Evolutionary conservation across 495 filamentous ascomycete genomes (phyloP), one percentile per base, ranked within the genome.

Genomic region (Astrothelium macrocarpum): DNA sequence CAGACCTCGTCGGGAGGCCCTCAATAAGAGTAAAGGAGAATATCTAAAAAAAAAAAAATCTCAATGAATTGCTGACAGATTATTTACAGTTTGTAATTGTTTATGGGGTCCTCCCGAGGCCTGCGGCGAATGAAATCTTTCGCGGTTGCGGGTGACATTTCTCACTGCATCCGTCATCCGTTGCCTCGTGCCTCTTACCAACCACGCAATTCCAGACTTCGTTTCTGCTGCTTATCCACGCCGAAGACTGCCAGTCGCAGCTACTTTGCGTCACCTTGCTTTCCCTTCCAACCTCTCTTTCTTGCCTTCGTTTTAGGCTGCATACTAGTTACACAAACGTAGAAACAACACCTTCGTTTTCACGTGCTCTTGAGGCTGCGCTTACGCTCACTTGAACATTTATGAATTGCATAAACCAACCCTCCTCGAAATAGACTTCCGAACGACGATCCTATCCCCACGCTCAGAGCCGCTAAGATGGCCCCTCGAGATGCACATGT

Each of bases 161-260:
- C n/a, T n/a, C n/a, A n/a, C n/a, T n/a, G 9, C 49, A 28, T 56
- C 49, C 49, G 49, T 56, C 49, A 56, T 56, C 49, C 49, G 49
- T n/a, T 12, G 5, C 45, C 23, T 20, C 49, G 49, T 29, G 20
- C 49, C 49, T 56, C 49, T 56, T 29, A 56, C 49, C 49, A 56
- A 29, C 49, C 49, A 26, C 49, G 49, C 49, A 9, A 29, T 29
- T 56, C 4, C 18, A 49, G 23, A 20, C 49, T 56, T 56, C 25
- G 20, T 20, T 28, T 56, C 9, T 20, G 29, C 25, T 11, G 23
- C 25, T 56, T 29, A 56, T 29, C 49, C 9, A 25, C 20, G 25
- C 49, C 20, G 25, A 16, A 5, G 5, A 23, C n/a, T 23, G 11
- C 12, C 5, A 23, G 45, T 20, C 11, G 45, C n/a, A 18, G 45